Conservation (phyloP, 2,329 filamentous ascomycete species). For the Nannizzia gypsea region DNA sequence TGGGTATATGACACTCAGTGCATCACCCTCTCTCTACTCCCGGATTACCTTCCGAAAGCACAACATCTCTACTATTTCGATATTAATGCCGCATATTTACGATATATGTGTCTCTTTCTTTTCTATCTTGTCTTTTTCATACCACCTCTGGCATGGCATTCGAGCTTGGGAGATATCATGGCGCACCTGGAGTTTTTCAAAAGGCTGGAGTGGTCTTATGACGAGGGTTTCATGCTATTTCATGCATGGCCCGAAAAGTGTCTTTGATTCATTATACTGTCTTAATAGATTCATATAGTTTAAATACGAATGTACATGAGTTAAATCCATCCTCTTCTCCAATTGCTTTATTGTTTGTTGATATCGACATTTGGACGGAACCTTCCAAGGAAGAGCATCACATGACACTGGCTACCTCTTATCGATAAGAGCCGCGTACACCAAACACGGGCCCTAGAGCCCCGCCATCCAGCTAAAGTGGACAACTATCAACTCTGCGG, state of each 20-base stretch:
- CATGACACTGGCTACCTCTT: background rate
- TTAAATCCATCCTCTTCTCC: background rate
- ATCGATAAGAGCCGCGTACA: background rate
- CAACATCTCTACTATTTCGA: background rate
- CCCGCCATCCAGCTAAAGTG: background rate
- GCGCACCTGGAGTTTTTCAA: background rate
- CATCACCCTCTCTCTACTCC: background rate
- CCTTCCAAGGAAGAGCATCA: background rate
- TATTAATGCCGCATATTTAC: background rate
- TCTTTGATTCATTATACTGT: background rate
- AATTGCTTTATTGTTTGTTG: background rate
- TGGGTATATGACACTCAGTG: background rate
- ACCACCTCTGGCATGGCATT: background rate
- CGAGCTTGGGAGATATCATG: background rate
- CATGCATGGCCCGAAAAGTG: background rate
- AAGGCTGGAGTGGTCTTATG: background rate
- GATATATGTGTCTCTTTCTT: background rate
- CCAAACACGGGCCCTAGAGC: background rate
- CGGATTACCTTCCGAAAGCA: background rate
- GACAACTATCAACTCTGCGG: background rate
- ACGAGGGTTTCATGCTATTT: background rate
- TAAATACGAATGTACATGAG: background rate
- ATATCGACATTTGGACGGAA: background rate
- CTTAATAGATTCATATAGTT: background rate
- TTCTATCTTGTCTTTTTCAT: background rate